phyloP scores from a whole-genome alignment of 306 rosid species.

The Cucurbita ficifolia region DNA sequence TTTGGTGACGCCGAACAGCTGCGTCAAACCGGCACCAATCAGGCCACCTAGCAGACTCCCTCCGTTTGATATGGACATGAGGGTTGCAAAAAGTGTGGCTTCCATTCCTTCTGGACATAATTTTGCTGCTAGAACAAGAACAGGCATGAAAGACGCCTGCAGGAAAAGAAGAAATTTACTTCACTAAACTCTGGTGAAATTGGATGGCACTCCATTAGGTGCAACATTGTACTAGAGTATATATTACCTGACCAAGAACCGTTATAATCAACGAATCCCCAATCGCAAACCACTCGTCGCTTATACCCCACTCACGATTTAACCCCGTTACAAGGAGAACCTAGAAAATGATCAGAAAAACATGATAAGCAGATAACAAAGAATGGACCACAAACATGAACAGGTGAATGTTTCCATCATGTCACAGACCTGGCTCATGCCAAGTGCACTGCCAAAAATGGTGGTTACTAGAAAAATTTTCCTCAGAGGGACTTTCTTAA shows the following conservation, averaged over 20 bases:
- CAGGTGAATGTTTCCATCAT: not conserved
- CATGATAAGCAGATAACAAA: not conserved
- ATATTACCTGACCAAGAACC: slow-evolving; percentile 77
- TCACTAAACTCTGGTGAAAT: not conserved
- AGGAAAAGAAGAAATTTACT: not conserved
- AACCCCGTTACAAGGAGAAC: slow-evolving; percentile 80
- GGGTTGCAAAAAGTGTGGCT: slow-evolving; percentile 96
- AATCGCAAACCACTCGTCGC: slow-evolving; percentile 93
- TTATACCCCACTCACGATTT: slow-evolving; percentile 67
- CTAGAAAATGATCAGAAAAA: slow-evolving; percentile 20
- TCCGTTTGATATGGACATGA: slow-evolving; percentile 87
- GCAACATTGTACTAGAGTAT: not conserved
- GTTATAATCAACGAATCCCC: slow-evolving; percentile 93
- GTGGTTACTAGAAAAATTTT: slow-evolving; percentile 78
- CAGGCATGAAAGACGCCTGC: slow-evolving; percentile 96
- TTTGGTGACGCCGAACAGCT: slow-evolving; percentile 72
- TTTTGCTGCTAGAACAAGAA: slow-evolving; percentile 90
- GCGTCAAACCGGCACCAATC: slow-evolving; percentile 91
- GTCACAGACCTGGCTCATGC: slow-evolving; percentile 79
- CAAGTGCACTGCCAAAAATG: slow-evolving; percentile 64
- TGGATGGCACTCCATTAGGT: not conserved
- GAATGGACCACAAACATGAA: not conserved
- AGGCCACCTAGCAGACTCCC: slow-evolving; percentile 92
- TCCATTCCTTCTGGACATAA: slow-evolving; percentile 98
- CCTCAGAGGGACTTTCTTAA: slow-evolving; percentile 63